These are phyloP conservation scores for Hymenoscyphus repandus DNA, from an alignment of 2,329 filamentous ascomycete genomes.

Conservation along the genomic window DNA sequence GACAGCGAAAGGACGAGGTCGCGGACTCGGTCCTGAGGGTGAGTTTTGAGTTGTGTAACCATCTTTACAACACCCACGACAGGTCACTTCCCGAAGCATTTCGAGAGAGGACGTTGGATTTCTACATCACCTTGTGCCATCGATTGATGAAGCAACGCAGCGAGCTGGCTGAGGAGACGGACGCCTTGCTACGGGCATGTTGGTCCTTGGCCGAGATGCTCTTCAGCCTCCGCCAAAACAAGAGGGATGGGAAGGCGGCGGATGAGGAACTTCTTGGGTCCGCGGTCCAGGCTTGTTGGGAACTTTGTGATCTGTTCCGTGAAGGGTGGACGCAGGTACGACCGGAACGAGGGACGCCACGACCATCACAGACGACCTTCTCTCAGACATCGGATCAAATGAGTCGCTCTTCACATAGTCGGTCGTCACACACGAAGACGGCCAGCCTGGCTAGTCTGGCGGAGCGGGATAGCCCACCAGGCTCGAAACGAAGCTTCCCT, in stretches of 20 bases:
- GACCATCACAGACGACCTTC: constrained; percentile 74
- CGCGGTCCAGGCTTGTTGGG: constrained; percentile 90
- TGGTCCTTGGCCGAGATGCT: constrained; percentile 92
- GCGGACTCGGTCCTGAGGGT: constrained; percentile 84
- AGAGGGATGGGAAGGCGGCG: constrained; percentile 62
- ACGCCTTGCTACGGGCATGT: constrained; percentile 77
- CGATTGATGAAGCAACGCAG: constrained; percentile 92
- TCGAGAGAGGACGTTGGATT: constrained; percentile 83
- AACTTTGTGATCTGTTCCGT: constrained; percentile 86
- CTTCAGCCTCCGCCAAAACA: constrained; percentile 81
- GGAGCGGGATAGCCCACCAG: constrained; percentile 39
- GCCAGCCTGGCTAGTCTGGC: constrained; percentile 44
- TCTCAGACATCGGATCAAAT: constrained; percentile 50
- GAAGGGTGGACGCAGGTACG: constrained; percentile 87
- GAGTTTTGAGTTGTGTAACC: constrained; percentile 92
- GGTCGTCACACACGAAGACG: constrained; percentile 21
- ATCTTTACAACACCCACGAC: constrained; percentile 90
- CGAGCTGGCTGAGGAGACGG: constrained; percentile 73
- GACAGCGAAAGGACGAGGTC: constrained; percentile 69
- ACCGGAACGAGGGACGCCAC: constrained; percentile 79
- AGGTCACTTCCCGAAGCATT: constrained; percentile 79
- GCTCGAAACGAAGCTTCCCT: constrained; percentile 13
- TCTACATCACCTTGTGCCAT: constrained; percentile 91
- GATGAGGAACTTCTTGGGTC: constrained; percentile 84
- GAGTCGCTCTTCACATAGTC: constrained; percentile 31